phyloP scores from a whole-genome alignment of 495 filamentous ascomycete species.

The Jackrogersella multiformis region DNA sequence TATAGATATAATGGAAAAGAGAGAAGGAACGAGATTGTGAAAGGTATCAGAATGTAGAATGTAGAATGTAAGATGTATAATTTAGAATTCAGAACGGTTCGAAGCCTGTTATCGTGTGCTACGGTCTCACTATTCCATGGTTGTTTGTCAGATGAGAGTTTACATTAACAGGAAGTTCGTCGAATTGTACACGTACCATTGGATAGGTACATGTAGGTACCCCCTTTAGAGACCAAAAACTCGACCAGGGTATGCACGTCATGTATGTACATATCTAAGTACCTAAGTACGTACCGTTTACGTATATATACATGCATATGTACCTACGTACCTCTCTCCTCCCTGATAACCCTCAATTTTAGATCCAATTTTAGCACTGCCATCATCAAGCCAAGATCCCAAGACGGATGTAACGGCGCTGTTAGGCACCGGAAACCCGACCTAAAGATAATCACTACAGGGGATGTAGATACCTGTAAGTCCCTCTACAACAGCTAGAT shows the following conservation, averaged over 20 bases:
- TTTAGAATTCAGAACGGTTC: no score
- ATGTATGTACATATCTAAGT: slow-evolving; percentile 8
- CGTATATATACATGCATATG: no score
- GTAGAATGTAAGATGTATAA: no score
- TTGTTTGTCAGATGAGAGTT: slow-evolving; percentile 32
- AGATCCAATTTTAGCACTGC: slow-evolving; percentile 9
- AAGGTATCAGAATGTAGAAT: slow-evolving; percentile 21
- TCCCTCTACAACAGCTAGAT: no score
- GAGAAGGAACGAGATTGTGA: slow-evolving; percentile 1
- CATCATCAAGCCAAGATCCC: background rate
- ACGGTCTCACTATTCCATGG: slow-evolving; percentile 10
- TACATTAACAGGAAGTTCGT: slow-evolving; percentile 36
- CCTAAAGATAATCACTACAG: slow-evolving; percentile 2
- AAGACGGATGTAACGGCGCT: slow-evolving; percentile 33
- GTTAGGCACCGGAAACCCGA: background rate
- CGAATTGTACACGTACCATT: slow-evolving; percentile 42
- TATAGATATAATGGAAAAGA: background rate
- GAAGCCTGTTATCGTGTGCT: slow-evolving; percentile 20
- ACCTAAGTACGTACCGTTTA: background rate
- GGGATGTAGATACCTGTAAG: no score
- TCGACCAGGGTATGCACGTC: slow-evolving; percentile 21
- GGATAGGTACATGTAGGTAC: no score
- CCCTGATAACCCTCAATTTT: no score
- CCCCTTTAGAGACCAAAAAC: slow-evolving; percentile 23
- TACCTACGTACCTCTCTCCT: no score